A percentile compares a stretch with the other conserved stretches of the same genome.
Evolutionary conservation across 768 basidiomycete genomes (phyloP).

Genomic region (Omphalotus guepiniiformis): DNA sequence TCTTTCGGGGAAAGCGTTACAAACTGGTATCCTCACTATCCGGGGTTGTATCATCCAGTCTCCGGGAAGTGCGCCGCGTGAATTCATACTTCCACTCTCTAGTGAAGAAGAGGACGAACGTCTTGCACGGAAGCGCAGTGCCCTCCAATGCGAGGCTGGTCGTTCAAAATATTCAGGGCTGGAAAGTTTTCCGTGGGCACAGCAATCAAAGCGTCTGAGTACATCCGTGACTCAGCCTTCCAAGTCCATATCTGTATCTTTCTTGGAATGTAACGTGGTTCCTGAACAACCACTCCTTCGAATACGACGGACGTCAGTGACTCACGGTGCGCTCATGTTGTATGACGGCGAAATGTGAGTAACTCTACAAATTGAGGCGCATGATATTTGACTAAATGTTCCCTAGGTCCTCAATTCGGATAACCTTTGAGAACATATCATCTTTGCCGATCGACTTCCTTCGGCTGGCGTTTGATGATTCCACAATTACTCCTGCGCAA

Average conservation of each 20-base stretch:
- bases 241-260: conserved; percentile 34
- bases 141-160: conserved; percentile 59
- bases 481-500: conserved; percentile 73
- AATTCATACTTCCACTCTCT: conserved; percentile 72
- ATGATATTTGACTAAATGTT: conserved; percentile 8
- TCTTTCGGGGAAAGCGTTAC: conserved; percentile 60
- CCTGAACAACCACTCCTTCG: conserved; percentile 85
- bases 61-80: conserved; percentile 62
- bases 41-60: conserved; percentile 80
- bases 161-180: conserved; percentile 75
- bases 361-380: background rate
- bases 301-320: conserved; percentile 83
- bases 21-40: conserved; percentile 63
- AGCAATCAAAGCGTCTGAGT: conserved; percentile 36
- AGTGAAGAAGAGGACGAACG: conserved; percentile 69
- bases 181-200: conserved; percentile 63
- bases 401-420: conserved; percentile 71
- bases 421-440: conserved; percentile 91
- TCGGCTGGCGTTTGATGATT: conserved; percentile 86
- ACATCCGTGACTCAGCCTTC: conserved; percentile 22
- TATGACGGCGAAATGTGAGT: conserved; percentile 90
- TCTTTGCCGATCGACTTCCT: conserved; percentile 79
- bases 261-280: conserved; percentile 79
- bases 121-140: conserved; percentile 51
- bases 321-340: conserved; percentile 91